Evolutionary conservation across 2,329 filamentous ascomycete genomes (phyloP).

Genomic region (Fusarium aywerte): DNA sequence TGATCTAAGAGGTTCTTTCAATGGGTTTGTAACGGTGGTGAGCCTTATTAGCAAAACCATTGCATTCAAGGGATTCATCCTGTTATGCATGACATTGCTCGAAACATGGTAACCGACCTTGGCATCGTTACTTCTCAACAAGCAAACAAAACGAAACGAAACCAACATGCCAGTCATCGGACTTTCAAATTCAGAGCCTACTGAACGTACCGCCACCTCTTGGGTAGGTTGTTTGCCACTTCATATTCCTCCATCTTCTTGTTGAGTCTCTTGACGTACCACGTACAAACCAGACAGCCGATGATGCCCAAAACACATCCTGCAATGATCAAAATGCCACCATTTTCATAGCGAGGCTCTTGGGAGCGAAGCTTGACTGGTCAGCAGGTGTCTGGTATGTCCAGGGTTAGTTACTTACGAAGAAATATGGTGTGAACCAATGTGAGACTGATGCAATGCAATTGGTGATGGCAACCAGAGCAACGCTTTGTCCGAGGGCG

Average conservation of each 20-base stretch:
- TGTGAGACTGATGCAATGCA: slow-evolving; percentile 1
- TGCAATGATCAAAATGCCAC: slow-evolving; percentile 5
- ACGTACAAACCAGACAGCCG: neutral
- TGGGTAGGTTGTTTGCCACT: neutral
- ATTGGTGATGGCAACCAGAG: neutral
- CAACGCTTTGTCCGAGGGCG: slow-evolving; percentile 1
- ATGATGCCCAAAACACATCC: neutral
- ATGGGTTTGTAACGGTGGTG: neutral
- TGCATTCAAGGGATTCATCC: neutral
- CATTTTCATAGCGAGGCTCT: neutral
- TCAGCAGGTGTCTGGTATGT: accelerated
- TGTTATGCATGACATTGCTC: too few species aligned
- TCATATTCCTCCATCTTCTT: neutral
- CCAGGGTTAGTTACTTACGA: neutral
- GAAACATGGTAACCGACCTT: too few species aligned
- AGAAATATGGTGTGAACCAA: neutral
- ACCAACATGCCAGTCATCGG: neutral
- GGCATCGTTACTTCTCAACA: neutral
- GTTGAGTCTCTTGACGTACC: slow-evolving; percentile 4
- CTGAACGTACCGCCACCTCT: neutral
- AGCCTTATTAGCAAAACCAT: neutral
- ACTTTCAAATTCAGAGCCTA: neutral
- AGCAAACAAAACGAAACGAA: accelerated
- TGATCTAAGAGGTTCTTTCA: neutral
- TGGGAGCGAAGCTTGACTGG: neutral